phyloP scores from a whole-genome alignment of 2,329 filamentous ascomycete genomes.

The Nannizziopsis barbatae region DNA sequence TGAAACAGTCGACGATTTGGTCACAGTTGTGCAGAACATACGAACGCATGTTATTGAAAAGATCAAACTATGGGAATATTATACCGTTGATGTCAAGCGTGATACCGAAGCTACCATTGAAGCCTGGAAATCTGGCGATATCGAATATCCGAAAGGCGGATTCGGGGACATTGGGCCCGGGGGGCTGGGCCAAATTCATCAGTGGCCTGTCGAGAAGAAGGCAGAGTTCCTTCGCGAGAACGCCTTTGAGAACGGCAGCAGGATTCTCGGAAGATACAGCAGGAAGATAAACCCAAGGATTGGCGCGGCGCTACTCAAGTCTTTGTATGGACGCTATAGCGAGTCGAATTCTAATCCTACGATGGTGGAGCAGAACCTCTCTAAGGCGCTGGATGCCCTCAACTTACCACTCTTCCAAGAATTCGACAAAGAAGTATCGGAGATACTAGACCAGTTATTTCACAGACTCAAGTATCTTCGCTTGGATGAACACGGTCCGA shows the following conservation, averaged over 20 bases:
- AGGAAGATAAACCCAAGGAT: slow-evolving; percentile 58
- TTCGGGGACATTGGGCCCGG: slow-evolving; percentile 40
- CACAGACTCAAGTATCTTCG: slow-evolving; percentile 92
- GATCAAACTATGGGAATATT: slow-evolving; percentile 86
- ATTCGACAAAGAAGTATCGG: slow-evolving; percentile 71
- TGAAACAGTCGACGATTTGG: slow-evolving; percentile 58
- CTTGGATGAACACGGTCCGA: slow-evolving; percentile 83
- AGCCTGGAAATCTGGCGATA: slow-evolving; percentile 56
- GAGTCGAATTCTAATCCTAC: slow-evolving; percentile 36
- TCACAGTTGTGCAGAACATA: slow-evolving; percentile 71
- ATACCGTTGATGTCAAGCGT: slow-evolving; percentile 66
- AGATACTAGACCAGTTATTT: slow-evolving; percentile 81
- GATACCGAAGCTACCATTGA: slow-evolving; percentile 58
- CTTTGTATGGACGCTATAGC: slow-evolving; percentile 56
- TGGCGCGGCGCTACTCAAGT: slow-evolving; percentile 56
- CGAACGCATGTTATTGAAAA: slow-evolving; percentile 68
- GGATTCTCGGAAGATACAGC: slow-evolving; percentile 68
- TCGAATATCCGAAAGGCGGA: slow-evolving; percentile 44
- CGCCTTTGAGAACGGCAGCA: slow-evolving; percentile 59
- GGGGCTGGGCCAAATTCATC: slow-evolving; percentile 43
- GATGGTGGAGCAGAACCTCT: slow-evolving; percentile 43
- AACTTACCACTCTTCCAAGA: slow-evolving; percentile 87
- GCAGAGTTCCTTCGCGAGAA: slow-evolving; percentile 52
- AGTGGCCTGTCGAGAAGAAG: slow-evolving; percentile 48
- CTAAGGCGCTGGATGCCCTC: slow-evolving; percentile 62